phyloP scores from a whole-genome alignment of 345 rosid species.

The Aquilaria malaccensis region DNA sequence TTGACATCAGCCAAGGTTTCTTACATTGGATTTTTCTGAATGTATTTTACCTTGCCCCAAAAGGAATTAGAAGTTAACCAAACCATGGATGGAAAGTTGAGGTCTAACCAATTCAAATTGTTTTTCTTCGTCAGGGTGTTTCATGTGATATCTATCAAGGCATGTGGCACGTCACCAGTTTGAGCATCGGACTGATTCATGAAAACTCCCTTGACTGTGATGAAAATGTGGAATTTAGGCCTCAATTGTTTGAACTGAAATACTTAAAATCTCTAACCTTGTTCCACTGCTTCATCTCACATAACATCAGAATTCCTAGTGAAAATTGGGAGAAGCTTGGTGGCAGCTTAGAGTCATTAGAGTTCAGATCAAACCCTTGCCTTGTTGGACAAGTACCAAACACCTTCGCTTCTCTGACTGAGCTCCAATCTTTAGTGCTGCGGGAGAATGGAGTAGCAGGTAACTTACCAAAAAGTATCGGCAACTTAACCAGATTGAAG shows the following conservation, averaged over 20 bases:
- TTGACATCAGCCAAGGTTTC: no score
- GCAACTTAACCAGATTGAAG: not conserved
- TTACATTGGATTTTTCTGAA: no score
- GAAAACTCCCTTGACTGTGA: slow-evolving; percentile 68
- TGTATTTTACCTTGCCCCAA: no score
- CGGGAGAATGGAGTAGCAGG: slow-evolving; percentile 65
- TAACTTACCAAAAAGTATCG: slow-evolving; percentile 24
- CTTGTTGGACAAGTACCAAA: slow-evolving; percentile 63
- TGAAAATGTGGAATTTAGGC: slow-evolving; percentile 41
- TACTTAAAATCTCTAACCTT: slow-evolving; percentile 67
- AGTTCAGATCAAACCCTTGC: slow-evolving; percentile 70
- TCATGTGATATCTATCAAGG: slow-evolving; percentile 69
- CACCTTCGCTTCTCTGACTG: slow-evolving; percentile 34
- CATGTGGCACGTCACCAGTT: slow-evolving; percentile 71
- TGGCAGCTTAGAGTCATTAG: slow-evolving; percentile 52
- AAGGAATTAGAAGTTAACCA: no score
- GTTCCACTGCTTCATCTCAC: slow-evolving; percentile 53
- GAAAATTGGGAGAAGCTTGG: slow-evolving; percentile 51
- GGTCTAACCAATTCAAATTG: no score
- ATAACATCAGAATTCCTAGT: slow-evolving; percentile 27
- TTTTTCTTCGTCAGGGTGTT: slow-evolving; percentile 54
- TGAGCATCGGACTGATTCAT: slow-evolving; percentile 60
- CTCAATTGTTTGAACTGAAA: slow-evolving; percentile 59
- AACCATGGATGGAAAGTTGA: no score
- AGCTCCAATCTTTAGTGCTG: slow-evolving; percentile 64